Evolutionary conservation across 495 filamentous ascomycete species (phyloP), one percentile per base, ranked within the genome.

Genomic region (Xylaria intraflava): DNA sequence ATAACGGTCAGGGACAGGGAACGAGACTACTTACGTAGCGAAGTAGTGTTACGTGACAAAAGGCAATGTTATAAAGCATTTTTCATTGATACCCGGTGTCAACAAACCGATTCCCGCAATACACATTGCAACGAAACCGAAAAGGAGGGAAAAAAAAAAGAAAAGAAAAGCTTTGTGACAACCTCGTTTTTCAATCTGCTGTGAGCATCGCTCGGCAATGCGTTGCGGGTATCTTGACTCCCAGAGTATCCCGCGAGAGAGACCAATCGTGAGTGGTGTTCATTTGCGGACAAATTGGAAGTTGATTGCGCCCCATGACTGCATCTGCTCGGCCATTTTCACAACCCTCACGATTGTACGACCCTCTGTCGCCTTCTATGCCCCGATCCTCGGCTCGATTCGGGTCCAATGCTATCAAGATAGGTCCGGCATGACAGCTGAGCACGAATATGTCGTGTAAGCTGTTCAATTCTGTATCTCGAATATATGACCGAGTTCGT

Each of bases 61-160:
- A 40, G 52, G 52, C 43, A 55, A 55, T 55, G 52, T 31, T 42
- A 55, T 49, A 48, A 48, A 48, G 52, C 52, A 40, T 55, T 12
- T 49, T 17, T 48, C 42, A 54, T 54, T 55, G 45, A 55, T 55
- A 55, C 52, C 52, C 52, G 35, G 44, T 55, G 49, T 43, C 52
- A 41, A 40, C 52, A 35, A 49, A 29, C 26, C 35, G 45, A 43
- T 49, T 36, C n/a, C 51, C 30, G 36, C 44, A 26, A 22, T 16
- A n/a, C n/a, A 14, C 16, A 8, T 40, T 38, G 29, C 42, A 22
- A 43, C 38, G 35, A 43, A 54, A 46, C 33, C 36, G 26, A 51
- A 48, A 40, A 47, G 45, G 48, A 14, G 16, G 41, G 27, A 36
- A 2, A 33, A 54, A 48, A 54, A 19, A 17, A 35, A 41, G 24